Conservation (phyloP, 1,284 basidiomycete genomes). For the Cryptococcus floricola region DNA sequence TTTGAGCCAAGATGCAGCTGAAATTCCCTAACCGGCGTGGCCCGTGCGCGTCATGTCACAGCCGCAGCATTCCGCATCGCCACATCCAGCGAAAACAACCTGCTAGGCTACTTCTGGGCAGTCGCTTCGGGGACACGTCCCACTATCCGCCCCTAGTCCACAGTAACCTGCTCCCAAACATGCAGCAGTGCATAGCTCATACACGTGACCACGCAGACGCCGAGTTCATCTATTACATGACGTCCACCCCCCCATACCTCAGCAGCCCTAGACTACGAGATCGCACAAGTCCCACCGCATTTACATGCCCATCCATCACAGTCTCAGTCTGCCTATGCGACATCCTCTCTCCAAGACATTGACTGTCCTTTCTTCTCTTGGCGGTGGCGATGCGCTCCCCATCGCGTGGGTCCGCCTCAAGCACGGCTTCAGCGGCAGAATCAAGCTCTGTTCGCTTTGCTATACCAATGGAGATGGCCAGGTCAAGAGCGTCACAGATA, state of each 20-base stretch:
- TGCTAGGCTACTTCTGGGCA: not conserved
- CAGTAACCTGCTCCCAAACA: not conserved
- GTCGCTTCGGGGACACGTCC: no score
- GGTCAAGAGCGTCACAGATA: not conserved
- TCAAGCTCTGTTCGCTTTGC: not conserved
- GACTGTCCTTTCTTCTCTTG: not conserved
- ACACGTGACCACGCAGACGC: not conserved
- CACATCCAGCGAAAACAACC: not conserved
- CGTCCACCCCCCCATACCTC: not conserved
- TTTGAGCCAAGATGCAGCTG: not conserved
- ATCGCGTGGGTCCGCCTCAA: not conserved
- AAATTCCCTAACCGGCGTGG: not conserved
- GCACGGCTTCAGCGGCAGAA: not conserved
- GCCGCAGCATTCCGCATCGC: not conserved
- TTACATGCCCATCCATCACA: not conserved
- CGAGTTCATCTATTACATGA: not conserved
- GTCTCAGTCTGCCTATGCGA: not conserved
- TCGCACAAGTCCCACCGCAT: not conserved
- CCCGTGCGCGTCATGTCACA: not conserved
- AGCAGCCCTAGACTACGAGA: not conserved
- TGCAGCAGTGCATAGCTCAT: not conserved
- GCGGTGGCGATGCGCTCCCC: not conserved
- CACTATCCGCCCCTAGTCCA: not conserved
- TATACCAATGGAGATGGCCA: no score
- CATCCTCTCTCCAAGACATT: no score